phyloP scores from a whole-genome alignment of 108 stramenopile genomes.

The Conticribra guillardii region DNA sequence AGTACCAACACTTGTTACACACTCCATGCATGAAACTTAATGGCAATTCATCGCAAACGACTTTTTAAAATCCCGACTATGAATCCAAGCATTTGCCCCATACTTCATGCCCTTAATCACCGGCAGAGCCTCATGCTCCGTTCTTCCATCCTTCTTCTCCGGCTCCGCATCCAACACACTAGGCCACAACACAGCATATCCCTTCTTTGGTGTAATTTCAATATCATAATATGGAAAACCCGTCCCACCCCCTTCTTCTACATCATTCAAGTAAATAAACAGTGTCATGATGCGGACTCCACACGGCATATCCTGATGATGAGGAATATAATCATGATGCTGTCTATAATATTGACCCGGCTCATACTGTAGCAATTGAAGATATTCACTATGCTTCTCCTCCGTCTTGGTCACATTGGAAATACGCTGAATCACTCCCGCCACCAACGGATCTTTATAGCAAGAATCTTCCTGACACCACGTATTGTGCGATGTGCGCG shows the following conservation, averaged over 20 bases:
- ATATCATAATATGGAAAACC: slow-evolving; percentile 43
- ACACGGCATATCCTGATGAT: slow-evolving; percentile 55
- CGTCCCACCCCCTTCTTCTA: slow-evolving; percentile 62
- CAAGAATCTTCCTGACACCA: slow-evolving; percentile 63
- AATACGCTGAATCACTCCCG: slow-evolving; percentile 52
- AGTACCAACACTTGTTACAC: too few relatives aligned
- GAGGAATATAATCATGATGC: slow-evolving; percentile 63
- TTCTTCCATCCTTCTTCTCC: slow-evolving; percentile 56
- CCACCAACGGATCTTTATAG: slow-evolving; percentile 42
- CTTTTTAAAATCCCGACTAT: slow-evolving; percentile 40
- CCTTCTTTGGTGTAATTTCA: slow-evolving; percentile 57
- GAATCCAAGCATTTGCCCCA: slow-evolving; percentile 58
- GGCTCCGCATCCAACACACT: slow-evolving; percentile 56
- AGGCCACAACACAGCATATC: slow-evolving; percentile 78
- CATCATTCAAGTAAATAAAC: slow-evolving; percentile 88
- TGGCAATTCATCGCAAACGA: slow-evolving; percentile 32
- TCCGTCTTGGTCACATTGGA: slow-evolving; percentile 56
- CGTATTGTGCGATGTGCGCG: slow-evolving; percentile 62
- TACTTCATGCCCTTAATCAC: slow-evolving; percentile 62
- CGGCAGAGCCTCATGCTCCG: slow-evolving; percentile 66
- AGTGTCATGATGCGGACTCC: slow-evolving; percentile 88
- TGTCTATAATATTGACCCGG: slow-evolving; percentile 58
- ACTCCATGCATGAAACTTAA: too few relatives aligned
- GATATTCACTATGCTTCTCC: slow-evolving; percentile 62
- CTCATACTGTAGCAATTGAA: slow-evolving; percentile 73